Conservation (phyloP, 805 yeast species). For the Candida taoyuanica region DNA sequence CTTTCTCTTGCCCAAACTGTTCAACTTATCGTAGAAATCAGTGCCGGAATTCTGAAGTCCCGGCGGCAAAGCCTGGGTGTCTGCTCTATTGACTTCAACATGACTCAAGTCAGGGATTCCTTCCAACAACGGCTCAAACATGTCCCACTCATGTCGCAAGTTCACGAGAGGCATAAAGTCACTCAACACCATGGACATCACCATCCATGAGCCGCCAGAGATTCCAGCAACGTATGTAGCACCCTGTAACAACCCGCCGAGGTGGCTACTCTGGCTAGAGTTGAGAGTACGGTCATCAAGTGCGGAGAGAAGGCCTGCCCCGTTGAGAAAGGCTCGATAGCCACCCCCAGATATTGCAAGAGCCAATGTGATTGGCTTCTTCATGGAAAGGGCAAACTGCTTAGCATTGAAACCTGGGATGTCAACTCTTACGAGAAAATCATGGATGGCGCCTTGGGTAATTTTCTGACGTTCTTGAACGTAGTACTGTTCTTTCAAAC, state of each 20-base stretch:
- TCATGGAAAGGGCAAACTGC: constrained; percentile 19
- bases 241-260: constrained; percentile 73
- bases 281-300: constrained; percentile 66
- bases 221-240: constrained; percentile 71
- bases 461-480: constrained; percentile 27
- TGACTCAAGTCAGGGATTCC: constrained; percentile 55
- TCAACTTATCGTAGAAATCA: constrained; percentile 24
- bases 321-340: constrained; percentile 80
- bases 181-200: constrained; percentile 35
- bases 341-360: constrained; percentile 83
- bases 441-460: constrained; percentile 29
- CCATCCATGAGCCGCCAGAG: constrained; percentile 82
- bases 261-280: constrained; percentile 45
- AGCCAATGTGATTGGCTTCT: constrained; percentile 41
- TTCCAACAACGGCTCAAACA: constrained; percentile 44
- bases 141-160: constrained; percentile 36
- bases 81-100: constrained; percentile 27
- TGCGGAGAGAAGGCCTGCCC: constrained; percentile 81
- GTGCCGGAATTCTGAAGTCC: constrained; percentile 19
- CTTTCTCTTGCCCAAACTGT: constrained; percentile 11
- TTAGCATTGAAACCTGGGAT: constrained; percentile 33
- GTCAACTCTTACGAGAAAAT: constrained; percentile 28
- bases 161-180: constrained; percentile 36
- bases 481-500: constrained; percentile 24
- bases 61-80: constrained; percentile 24